Percentiles rank a stretch among this genome's conserved stretches.
Evolutionary conservation across 225 moss, liverwort and hornwort species (phyloP).

Genomic region (Thuidium tamariscinum): DNA sequence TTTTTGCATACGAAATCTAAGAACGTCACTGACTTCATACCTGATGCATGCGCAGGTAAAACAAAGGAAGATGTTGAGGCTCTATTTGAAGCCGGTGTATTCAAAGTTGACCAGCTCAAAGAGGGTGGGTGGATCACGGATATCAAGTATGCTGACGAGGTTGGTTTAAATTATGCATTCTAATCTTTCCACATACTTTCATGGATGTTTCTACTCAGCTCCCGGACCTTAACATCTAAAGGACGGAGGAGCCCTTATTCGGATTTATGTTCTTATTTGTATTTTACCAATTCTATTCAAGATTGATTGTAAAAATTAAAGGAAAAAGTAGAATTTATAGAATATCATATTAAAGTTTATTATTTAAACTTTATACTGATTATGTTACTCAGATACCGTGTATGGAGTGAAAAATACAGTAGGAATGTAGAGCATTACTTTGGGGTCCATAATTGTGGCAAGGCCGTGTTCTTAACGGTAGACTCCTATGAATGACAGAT

Average conservation of each 20-base stretch:
- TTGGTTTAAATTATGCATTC: constrained; percentile 3
- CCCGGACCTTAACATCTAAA: neutral
- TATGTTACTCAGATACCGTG: neutral
- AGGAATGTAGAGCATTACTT: neutral
- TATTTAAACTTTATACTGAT: neutral
- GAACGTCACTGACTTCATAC: neutral
- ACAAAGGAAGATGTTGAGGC: constrained; percentile 64
- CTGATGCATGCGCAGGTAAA: constrained; percentile 44
- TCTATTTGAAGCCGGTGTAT: constrained; percentile 66
- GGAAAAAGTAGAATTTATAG: neutral
- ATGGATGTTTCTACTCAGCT: neutral
- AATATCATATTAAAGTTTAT: neutral
- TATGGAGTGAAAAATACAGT: neutral
- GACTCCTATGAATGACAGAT: constrained; percentile 29
- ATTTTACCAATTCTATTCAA: neutral
- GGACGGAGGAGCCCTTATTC: neutral
- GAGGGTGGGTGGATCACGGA: constrained; percentile 87
- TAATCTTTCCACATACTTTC: neutral
- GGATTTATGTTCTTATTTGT: neutral
- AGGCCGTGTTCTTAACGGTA: neutral
- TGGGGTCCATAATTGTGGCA: neutral
- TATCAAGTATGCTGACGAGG: constrained; percentile 93
- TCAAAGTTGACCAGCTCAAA: constrained; percentile 64
- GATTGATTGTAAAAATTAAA: neutral
- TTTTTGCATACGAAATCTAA: neutral